Base-by-base conservation (phyloP, 495 filamentous ascomycete species). In the Neurospora sp. region DNA sequence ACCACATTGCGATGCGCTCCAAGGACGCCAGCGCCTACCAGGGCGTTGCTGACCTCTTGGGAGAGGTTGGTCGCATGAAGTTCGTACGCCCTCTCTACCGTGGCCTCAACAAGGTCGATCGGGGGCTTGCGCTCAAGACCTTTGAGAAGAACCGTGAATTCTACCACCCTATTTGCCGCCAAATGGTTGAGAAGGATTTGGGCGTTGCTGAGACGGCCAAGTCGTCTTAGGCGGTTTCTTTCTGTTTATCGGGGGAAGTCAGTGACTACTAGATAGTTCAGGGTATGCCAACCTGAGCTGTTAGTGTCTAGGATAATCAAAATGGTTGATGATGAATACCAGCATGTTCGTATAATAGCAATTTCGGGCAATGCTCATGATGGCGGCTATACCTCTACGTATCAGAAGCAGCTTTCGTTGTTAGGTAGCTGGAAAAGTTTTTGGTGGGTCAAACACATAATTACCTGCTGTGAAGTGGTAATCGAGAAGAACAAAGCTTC, bases 131-230 rank as follows among this genome's bases (percentile, higher is more conserved):
- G 9, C 75, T 93, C 53, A 85, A 88, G 79, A 97, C 95, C 1
- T 97, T 97, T 77, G 85, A 93, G 84, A 91, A 91, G 84, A 89
- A 97, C 76, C 92, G 87, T 75, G 89, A 92, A 69, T 99, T 98
- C 77, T 99, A 99, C 79, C 95, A 98, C 80, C 96, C 96, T 14
- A 99, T 98, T 74, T 97, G 95, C 78, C 87, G 91, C 71, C 88
- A 84, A 20, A 88, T 91, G 86, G 88, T 96, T 35, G 91, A 92
- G 83, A 97, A 97, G 84, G 92, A 97, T 81, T 83, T 97, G 18
- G 84, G 84, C 0, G 39, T 86, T 61, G 75, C 71, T 9, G 73
- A 75, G 70, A 45, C 38, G 4, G 38, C 40, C 14, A 44, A 53
- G 9, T 35, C 53, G 22, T 61, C 31, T 18, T 35, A 9, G 53